Conservation (phyloP, 306 rosid genomes). For the Macrotyloma uniflorum region DNA sequence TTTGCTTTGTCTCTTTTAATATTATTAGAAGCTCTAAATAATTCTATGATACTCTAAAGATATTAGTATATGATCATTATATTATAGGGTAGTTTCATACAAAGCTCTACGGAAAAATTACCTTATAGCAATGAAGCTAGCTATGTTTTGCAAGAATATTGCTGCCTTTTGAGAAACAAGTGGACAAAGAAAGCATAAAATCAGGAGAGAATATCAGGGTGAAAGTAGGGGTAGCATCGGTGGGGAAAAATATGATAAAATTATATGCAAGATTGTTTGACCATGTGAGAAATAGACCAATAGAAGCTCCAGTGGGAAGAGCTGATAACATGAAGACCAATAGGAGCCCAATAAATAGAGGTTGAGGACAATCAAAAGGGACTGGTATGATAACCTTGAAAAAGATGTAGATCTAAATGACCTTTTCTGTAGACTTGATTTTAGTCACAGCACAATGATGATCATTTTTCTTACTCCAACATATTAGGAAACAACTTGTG, state of each 20-base stretch:
- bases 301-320: not conserved
- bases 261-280: slow-evolving; percentile 1
- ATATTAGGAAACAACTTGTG: not conserved
- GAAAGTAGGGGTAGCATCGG: not conserved
- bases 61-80: not conserved
- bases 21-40: not conserved
- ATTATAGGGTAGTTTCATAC: not conserved
- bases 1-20: too few relatives aligned
- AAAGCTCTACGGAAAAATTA: not conserved
- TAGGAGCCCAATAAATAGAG: slow-evolving; percentile 5
- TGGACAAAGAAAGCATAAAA: not conserved
- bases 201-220: not conserved
- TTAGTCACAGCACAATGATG: not conserved
- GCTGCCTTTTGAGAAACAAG: not conserved
- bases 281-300: not conserved
- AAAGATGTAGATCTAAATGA: not conserved
- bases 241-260: not conserved
- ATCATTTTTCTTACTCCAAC: slow-evolving; percentile 3
- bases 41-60: not conserved
- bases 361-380: not conserved
- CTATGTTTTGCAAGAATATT: not conserved
- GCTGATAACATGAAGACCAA: slow-evolving; percentile 7
- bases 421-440: not conserved
- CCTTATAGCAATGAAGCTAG: not conserved
- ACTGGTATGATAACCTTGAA: not conserved